phyloP scores from a whole-genome alignment of 768 basidiomycete genomes.

The Leucosporidium scottii region DNA sequence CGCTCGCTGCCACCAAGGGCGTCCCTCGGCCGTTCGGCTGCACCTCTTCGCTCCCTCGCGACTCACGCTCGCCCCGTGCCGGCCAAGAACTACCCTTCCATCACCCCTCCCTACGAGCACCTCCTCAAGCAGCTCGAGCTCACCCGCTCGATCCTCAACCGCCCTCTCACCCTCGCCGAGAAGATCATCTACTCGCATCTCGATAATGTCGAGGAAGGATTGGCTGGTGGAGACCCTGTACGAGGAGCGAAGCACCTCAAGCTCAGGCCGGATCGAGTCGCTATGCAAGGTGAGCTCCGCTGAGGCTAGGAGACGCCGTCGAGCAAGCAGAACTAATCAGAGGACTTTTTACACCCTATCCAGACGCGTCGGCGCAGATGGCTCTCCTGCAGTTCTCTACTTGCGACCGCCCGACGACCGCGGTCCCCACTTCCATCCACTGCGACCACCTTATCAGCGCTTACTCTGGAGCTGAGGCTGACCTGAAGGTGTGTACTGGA shows the following conservation, averaged over 20 bases:
- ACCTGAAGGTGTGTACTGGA: slow-evolving; percentile 59
- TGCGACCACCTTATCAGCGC: slow-evolving; percentile 98
- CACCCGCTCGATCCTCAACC: slow-evolving; percentile 62
- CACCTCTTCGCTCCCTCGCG: slow-evolving; percentile 13
- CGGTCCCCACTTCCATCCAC: slow-evolving; percentile 71
- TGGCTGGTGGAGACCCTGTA: slow-evolving; percentile 59
- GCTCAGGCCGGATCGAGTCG: slow-evolving; percentile 83
- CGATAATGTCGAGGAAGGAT: slow-evolving; percentile 61
- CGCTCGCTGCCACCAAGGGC: background rate
- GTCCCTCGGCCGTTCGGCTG: background rate
- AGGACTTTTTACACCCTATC: background rate
- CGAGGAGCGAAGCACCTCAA: slow-evolving; percentile 86
- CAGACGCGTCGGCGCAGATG: slow-evolving; percentile 49
- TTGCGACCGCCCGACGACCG: slow-evolving; percentile 72
- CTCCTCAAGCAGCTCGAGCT: slow-evolving; percentile 63
- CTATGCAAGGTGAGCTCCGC: slow-evolving; percentile 85
- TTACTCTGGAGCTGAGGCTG: slow-evolving; percentile 72
- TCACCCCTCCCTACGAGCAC: slow-evolving; percentile 75
- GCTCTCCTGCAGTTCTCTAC: slow-evolving; percentile 93
- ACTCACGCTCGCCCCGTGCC: slow-evolving; percentile 41
- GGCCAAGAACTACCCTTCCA: slow-evolving; percentile 59
- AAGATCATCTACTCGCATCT: slow-evolving; percentile 96
- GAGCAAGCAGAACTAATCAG: slow-evolving; percentile 10
- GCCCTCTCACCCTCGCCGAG: slow-evolving; percentile 88
- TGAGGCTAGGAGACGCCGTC: background rate